A percentile compares a stretch with the other conserved stretches of the same genome.
These are phyloP conservation scores for Chrysochromulina parva DNA, from an alignment of 78 protist genomes.

Conservation along the genomic window DNA sequence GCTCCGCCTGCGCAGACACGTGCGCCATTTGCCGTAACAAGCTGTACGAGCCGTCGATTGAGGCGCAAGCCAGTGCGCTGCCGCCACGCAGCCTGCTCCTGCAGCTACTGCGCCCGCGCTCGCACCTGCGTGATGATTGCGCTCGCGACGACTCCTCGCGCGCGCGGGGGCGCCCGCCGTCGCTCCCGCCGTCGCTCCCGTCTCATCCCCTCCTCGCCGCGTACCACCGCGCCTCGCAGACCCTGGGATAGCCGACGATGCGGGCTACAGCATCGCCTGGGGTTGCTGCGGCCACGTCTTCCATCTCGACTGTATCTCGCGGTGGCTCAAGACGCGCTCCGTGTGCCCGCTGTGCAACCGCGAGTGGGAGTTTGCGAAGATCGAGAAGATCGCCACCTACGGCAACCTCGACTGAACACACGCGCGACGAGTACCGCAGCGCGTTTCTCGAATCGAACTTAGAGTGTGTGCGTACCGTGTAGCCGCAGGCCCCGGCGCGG, in stretches of 20 bases:
- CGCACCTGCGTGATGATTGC: no score
- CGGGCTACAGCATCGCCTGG: background rate
- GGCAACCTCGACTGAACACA: no score
- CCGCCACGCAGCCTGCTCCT: background rate
- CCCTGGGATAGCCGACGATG: constrained; percentile 2
- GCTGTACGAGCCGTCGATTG: background rate
- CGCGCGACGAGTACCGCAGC: no score
- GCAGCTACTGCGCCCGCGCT: no score
- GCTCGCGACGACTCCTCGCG: no score
- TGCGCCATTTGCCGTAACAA: constrained; percentile 28
- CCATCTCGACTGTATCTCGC: constrained; percentile 38
- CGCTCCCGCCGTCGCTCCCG: no score
- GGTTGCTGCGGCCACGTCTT: constrained; percentile 39
- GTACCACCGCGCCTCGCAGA: background rate
- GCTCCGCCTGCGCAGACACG: background rate
- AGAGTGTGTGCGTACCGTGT: no score
- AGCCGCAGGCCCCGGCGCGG: no score
- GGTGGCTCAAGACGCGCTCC: constrained; percentile 43
- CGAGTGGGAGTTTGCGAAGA: constrained; percentile 15
- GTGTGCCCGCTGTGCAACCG: constrained; percentile 47
- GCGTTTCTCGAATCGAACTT: no score
- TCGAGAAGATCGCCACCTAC: constrained; percentile 18
- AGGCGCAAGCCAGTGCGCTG: background rate
- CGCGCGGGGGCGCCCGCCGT: no score
- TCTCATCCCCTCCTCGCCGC: no score